phyloP scores from a whole-genome alignment of 306 rosid species.

The Vicia villosa region DNA sequence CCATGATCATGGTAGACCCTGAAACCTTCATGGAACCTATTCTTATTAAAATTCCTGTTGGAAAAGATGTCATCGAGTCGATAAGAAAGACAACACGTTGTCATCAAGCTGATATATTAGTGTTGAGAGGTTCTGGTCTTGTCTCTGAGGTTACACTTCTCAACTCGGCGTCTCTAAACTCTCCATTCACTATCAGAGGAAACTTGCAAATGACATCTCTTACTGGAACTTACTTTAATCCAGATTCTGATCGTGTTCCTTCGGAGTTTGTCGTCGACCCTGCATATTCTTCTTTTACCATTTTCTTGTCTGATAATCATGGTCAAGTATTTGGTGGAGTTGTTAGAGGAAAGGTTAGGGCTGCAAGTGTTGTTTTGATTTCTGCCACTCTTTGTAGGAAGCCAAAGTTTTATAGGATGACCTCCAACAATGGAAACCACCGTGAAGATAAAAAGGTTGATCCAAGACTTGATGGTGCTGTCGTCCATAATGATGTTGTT shows the following conservation, averaged over 20 bases:
- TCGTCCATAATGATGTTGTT: not conserved
- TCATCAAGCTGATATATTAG: not conserved
- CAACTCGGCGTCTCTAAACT: constrained; percentile 22
- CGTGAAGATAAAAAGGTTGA: not conserved
- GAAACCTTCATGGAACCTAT: not conserved
- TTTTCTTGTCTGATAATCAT: constrained; percentile 45
- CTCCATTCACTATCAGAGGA: constrained; percentile 36
- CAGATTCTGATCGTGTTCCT: not conserved
- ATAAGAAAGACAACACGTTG: not conserved
- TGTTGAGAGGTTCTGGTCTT: constrained; percentile 36
- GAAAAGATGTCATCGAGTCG: not conserved
- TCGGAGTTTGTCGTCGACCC: not conserved
- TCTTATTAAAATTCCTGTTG: not conserved
- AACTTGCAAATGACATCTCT: constrained; percentile 43
- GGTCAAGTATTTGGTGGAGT: constrained; percentile 66
- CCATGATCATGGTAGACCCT: not conserved
- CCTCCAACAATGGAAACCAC: not conserved
- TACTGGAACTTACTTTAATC: constrained; percentile 26
- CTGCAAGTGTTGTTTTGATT: constrained; percentile 48
- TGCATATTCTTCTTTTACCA: constrained; percentile 36
- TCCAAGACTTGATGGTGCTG: not conserved
- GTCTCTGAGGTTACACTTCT: constrained; percentile 46
- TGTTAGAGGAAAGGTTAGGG: constrained; percentile 48
- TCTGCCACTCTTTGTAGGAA: constrained; percentile 39
- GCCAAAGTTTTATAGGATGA: constrained; percentile 38